Evolutionary conservation across 2,329 filamentous ascomycete species (phyloP), one percentile per base, ranked within the genome.

Genomic region (Fusarium tanahbumbuense): DNA sequence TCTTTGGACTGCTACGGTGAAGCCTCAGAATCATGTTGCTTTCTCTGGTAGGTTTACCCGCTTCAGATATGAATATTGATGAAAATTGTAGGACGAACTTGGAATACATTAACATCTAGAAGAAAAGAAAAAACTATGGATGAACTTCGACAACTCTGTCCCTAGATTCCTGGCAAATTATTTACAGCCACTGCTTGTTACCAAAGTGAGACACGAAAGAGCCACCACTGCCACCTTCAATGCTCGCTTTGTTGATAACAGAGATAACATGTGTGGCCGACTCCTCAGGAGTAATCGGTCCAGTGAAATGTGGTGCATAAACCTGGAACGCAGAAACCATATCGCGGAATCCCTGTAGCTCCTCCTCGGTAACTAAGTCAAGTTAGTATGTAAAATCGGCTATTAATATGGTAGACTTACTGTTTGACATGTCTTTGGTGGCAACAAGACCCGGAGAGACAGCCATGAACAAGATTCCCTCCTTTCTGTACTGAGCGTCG

Each of bases 181-280:
- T 16, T 76, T 20, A 88, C 11, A 88, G 46, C 86, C 86, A 88
- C 56, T 83, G 79, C 76, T 86, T 84, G 67, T 80, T 86, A 6
- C 87, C 85, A 59, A 81, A 71, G 37, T 90, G 87, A 28, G 85
- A 87, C 2, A 89, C 67, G 69, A 87, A 88, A 0, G 78, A 75
- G 5, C 88, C 88, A 3, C 80, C 86, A 70, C 83, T 69, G 0
- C 83, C 84, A 41, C 74, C 78, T 48, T 84, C 82, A 11, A 88
- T 58, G 0, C 67, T 70, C 0, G 62, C 52, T 16, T 77, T 78
- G 6, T 73, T 28, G 1, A 79, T 66, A 27, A 84, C 79, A 5
- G 78, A 73, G 42, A 81, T 56, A 9, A 84, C 73, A 1, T 58
- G 64, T 13, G 60, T 70, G 4, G 78, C 74, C 2, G 83, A 80